Evolutionary conservation across 352 stramenopile species (phyloP).

Genomic region (Aphanomyces invadans): DNA sequence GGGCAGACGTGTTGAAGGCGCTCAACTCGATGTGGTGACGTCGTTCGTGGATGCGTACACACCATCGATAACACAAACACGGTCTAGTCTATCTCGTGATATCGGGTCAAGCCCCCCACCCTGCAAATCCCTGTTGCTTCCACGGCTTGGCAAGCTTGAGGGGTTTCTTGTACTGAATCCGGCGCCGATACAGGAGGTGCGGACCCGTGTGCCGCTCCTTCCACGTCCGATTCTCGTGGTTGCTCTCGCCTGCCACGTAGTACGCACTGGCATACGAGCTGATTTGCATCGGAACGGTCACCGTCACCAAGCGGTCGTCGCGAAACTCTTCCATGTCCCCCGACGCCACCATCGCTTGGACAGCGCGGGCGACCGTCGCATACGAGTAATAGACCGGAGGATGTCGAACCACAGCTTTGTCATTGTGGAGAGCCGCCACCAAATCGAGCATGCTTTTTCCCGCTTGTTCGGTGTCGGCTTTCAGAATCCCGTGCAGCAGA

Average conservation of each 20-base stretch:
- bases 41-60: too few relatives aligned
- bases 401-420: neutral
- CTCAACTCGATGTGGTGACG: conserved; percentile 10
- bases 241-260: conserved; percentile 18
- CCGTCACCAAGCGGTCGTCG: conserved; percentile 7
- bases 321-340: neutral
- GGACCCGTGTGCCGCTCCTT: conserved; percentile 3
- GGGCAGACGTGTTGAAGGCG: conserved; percentile 18
- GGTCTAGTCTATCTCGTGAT: too few relatives aligned
- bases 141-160: conserved; percentile 21
- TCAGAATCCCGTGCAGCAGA: neutral
- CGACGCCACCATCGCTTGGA: neutral
- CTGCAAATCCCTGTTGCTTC: conserved; percentile 16
- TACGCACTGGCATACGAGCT: conserved; percentile 13
- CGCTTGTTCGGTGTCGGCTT: neutral
- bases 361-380: neutral
- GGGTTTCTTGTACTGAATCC: conserved; percentile 1
- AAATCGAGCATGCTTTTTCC: conserved; percentile 9
- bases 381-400: neutral
- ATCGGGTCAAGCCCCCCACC: too few relatives aligned
- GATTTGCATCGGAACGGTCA: conserved; percentile 14
- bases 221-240: conserved; percentile 3
- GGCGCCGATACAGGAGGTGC: conserved; percentile 1
- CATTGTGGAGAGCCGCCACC: conserved; percentile 4
- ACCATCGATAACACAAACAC: neutral